These are phyloP conservation scores for Phymatotrichopsis omnivora DNA, from an alignment of 2,329 filamentous ascomycete genomes.

Conservation along the genomic window DNA sequence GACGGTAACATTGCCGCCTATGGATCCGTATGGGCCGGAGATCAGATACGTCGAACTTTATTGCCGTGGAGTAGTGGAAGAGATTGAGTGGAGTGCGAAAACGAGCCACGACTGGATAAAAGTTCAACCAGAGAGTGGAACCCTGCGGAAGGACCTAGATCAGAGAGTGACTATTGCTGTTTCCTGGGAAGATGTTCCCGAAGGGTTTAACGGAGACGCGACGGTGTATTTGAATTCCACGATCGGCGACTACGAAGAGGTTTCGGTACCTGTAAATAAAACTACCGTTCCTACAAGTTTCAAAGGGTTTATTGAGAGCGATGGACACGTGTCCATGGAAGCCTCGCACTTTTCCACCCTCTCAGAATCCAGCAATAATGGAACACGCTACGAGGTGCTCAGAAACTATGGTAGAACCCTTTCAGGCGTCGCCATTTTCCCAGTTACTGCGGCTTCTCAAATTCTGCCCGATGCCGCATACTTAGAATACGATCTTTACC, in stretches of 20 bases:
- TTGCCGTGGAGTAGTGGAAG: slow-evolving; percentile 45
- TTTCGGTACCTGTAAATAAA: slow-evolving; percentile 47
- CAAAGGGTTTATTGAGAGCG: slow-evolving; percentile 53
- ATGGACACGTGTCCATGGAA: slow-evolving; percentile 47
- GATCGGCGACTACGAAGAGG: slow-evolving; percentile 29
- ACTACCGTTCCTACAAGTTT: slow-evolving; percentile 44
- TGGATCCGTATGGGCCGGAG: slow-evolving; percentile 40
- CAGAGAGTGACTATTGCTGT: slow-evolving; percentile 45
- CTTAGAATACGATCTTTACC: slow-evolving; percentile 52
- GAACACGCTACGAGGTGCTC: slow-evolving; percentile 30
- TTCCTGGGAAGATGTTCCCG: slow-evolving; percentile 44
- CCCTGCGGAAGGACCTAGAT: slow-evolving; percentile 41
- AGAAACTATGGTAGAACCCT: slow-evolving; percentile 46
- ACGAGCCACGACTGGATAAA: slow-evolving; percentile 43
- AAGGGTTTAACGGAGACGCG: slow-evolving; percentile 32
- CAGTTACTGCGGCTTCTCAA: slow-evolving; percentile 44
- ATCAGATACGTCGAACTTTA: slow-evolving; percentile 48
- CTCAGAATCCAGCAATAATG: not conserved
- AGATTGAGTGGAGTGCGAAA: slow-evolving; percentile 44
- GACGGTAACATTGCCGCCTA: slow-evolving; percentile 48
- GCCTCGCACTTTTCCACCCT: slow-evolving; percentile 40
- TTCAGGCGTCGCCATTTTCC: slow-evolving; percentile 48
- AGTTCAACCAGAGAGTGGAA: slow-evolving; percentile 43
- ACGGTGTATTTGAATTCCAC: slow-evolving; percentile 32
- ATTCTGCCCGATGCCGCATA: slow-evolving; percentile 43